Evolutionary conservation across 306 rosid genomes (phyloP).

Genomic region (Casuarina equisetifolia): DNA sequence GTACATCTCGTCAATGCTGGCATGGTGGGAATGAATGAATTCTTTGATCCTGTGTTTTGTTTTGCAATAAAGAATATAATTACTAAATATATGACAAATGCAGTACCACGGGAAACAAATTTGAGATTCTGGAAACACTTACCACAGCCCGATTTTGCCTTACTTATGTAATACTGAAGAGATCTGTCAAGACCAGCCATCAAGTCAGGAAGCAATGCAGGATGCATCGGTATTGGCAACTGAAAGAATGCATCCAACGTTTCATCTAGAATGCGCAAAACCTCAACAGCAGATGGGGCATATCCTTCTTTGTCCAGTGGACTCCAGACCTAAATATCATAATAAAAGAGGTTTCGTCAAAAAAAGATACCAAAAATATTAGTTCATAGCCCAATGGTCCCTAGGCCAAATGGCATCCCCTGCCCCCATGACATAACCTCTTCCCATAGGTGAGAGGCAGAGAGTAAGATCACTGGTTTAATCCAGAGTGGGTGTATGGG

Average conservation of each 20-base stretch:
- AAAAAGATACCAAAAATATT: conserved; percentile 6
- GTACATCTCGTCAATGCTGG: conserved; percentile 93
- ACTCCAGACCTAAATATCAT: conserved; percentile 67
- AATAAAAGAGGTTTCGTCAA: conserved; percentile 36
- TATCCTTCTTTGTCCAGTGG: conserved; percentile 69
- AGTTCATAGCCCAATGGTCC: background rate
- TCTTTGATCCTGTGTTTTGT: conserved; percentile 69
- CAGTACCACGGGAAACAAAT: conserved; percentile 16
- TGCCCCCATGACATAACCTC: background rate
- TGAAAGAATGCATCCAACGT: conserved; percentile 89
- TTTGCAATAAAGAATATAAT: conserved; percentile 31
- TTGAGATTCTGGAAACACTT: conserved; percentile 24
- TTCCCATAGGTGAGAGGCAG: background rate
- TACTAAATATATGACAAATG: conserved; percentile 21
- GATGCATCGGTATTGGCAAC: conserved; percentile 98
- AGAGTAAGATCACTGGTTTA: background rate
- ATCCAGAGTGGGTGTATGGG: background rate
- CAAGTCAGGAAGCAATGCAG: conserved; percentile 91
- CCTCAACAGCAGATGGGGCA: conserved; percentile 94
- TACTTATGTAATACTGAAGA: conserved; percentile 75
- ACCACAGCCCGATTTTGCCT: conserved; percentile 96
- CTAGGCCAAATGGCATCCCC: background rate
- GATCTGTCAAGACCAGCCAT: conserved; percentile 86
- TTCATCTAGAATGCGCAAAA: conserved; percentile 78
- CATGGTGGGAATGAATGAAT: conserved; percentile 80